phyloP scores from a whole-genome alignment of 257 asterid species.

The Catharanthus roseus region DNA sequence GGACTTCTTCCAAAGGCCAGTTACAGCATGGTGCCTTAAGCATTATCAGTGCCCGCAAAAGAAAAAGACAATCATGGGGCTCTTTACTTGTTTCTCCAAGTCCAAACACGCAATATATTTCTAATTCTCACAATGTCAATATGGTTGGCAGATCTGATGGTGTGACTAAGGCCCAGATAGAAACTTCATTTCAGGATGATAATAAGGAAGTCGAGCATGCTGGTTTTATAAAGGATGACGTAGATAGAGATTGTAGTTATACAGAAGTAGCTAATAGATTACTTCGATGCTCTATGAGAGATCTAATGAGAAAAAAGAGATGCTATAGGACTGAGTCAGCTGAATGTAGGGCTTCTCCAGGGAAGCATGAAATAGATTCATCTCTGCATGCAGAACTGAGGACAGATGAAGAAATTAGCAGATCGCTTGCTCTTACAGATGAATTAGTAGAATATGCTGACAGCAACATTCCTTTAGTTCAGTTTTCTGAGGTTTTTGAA shows the following conservation, averaged over 20 bases:
- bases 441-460: constrained; percentile 30
- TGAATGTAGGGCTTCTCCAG: constrained; percentile 25
- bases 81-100: constrained; percentile 56
- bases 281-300: constrained; percentile 66
- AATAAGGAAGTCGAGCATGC: constrained; percentile 34
- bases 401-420: constrained; percentile 25
- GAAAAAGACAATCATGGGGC: constrained; percentile 63
- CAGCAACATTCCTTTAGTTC: constrained; percentile 21
- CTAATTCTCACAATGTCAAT: constrained; percentile 25
- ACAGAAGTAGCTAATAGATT: constrained; percentile 32
- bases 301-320: constrained; percentile 83
- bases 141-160: constrained; percentile 20
- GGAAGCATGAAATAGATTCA: constrained; percentile 23
- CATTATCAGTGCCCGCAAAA: constrained; percentile 32
- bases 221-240: constrained; percentile 20
- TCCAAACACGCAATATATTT: constrained; percentile 30
- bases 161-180: constrained; percentile 26
- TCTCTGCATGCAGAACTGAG: constrained; percentile 18
- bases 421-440: constrained; percentile 23
- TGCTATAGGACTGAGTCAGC: constrained; percentile 44
- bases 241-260: constrained; percentile 23
- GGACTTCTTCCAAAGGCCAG: constrained; percentile 24
- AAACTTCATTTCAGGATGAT: constrained; percentile 24
- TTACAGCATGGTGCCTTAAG: constrained; percentile 30
- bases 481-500: constrained; percentile 24